A percentile compares a stretch with the other conserved stretches of the same genome.
Evolutionary conservation across 108 stramenopile genomes (phyloP).

Genomic region (Cyclotella atomus): DNA sequence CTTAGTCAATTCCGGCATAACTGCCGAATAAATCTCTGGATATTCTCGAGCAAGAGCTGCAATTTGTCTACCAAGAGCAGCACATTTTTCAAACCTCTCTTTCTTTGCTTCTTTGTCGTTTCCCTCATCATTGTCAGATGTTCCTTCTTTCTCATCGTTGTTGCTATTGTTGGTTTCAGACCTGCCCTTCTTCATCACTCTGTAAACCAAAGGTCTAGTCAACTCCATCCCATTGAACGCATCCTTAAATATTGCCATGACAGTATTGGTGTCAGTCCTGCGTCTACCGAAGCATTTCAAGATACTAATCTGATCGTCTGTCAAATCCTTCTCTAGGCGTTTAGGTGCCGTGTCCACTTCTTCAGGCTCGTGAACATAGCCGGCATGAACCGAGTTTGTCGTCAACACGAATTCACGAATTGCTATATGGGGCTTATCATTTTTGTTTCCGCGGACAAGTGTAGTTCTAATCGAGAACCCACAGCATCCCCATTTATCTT

Average conservation of each 20-base stretch:
- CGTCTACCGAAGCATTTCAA: slow-evolving; percentile 4
- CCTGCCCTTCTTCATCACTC: neutral
- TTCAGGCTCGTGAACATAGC: neutral
- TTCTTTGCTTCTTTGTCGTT: neutral
- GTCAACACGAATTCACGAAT: neutral
- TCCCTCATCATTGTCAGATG: neutral
- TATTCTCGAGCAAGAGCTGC: neutral
- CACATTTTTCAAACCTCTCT: neutral
- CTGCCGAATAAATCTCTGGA: neutral
- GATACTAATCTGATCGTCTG: neutral
- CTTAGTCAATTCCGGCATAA: neutral
- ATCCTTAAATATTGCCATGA: neutral
- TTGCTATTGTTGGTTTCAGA: neutral
- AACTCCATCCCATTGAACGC: neutral
- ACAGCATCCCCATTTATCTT: slow-evolving; percentile 1
- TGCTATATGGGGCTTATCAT: neutral
- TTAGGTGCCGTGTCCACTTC: neutral
- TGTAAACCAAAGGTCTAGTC: neutral
- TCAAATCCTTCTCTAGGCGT: neutral
- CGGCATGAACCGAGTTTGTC: neutral
- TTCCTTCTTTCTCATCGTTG: neutral
- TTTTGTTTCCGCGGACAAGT: neutral
- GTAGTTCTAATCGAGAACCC: neutral
- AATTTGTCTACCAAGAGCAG: neutral
- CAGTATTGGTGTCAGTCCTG: neutral